Conservation (phyloP, 108 stramenopile species). For the Pelagomonas calceolata region DNA sequence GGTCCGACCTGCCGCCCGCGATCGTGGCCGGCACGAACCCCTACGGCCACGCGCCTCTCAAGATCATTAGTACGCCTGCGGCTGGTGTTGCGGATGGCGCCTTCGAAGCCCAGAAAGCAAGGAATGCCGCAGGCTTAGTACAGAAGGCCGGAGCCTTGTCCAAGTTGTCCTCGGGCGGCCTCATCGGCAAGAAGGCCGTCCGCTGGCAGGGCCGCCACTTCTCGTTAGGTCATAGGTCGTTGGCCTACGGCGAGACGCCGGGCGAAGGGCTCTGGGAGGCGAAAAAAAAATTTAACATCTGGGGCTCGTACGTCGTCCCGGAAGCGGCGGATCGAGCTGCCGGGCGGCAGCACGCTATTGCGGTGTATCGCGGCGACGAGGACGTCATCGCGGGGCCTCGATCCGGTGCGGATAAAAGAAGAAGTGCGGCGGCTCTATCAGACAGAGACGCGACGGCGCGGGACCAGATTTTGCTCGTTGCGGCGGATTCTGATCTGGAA, state of each 20-base stretch:
- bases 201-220: not conserved
- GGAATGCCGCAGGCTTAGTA: not conserved
- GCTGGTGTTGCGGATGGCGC: not conserved
- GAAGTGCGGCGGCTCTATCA: not conserved
- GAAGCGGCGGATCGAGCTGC: not conserved
- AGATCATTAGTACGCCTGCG: not conserved
- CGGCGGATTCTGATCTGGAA: not conserved
- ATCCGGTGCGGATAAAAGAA: not conserved
- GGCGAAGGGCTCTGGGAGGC: not conserved
- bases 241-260: not conserved
- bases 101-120: not conserved
- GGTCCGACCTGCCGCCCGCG: not conserved
- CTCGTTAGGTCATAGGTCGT: not conserved
- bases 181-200: not conserved
- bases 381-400: not conserved
- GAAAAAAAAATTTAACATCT: not conserved
- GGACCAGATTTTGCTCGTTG: not conserved
- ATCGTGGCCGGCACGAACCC: not conserved
- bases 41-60: not conserved
- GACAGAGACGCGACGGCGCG: not conserved
- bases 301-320: not conserved
- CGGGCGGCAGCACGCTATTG: not conserved
- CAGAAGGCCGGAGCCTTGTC: not conserved
- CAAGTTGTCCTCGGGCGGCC: not conserved
- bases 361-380: not conserved